Base-by-base conservation (phyloP, 2,329 filamentous ascomycete genomes). In the Xenoacremonium recifei region DNA sequence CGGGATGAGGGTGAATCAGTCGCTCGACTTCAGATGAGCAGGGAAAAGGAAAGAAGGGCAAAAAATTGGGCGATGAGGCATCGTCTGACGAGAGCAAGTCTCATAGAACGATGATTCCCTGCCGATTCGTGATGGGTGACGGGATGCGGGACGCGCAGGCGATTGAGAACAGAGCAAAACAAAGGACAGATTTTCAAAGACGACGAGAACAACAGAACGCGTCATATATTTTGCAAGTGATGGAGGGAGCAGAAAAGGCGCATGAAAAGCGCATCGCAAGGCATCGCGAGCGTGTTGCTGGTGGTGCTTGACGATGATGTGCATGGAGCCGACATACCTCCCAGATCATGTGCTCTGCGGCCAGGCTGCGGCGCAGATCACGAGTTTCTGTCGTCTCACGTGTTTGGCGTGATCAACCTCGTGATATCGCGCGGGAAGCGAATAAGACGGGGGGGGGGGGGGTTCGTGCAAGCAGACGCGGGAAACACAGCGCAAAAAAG, bases 341-440 rank as follows among this genome's bases (percentile, higher is more conserved):
- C 58, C 57, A 62, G 67, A 71, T 71, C 68, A 70, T 70, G 68
- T 71, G 68, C 66, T 62, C 54, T 46, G 37, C 49, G 50, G 51
- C 54, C 47, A 53, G 50, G 52, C 44, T 45, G 41, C 53, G 49
- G 49, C 47, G 54, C 60, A 67, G 64, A 71, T 71, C 68, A 71
- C 68, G 68, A 68, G 67, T 67, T 67, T n/a, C 34, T 62, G 49
- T 53, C 53, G 53, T 57, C 65, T 69, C 68, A 70, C 67, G 68
- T 71, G 67, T 67, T 67, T 63, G 64, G 62, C 60, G 65, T 65
- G 65, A 66, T 64, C 61, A 63, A 71, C 67, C 69, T 72, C 69
- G 69, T 72, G 69, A 72, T 72, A 68, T 71, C 68, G 68, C 67
- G 68, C 53, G 52, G 50, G 58, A 50, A 48, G 46, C 47, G 29